Conservation (phyloP, 345 rosid genomes). For the Acer negundo region DNA sequence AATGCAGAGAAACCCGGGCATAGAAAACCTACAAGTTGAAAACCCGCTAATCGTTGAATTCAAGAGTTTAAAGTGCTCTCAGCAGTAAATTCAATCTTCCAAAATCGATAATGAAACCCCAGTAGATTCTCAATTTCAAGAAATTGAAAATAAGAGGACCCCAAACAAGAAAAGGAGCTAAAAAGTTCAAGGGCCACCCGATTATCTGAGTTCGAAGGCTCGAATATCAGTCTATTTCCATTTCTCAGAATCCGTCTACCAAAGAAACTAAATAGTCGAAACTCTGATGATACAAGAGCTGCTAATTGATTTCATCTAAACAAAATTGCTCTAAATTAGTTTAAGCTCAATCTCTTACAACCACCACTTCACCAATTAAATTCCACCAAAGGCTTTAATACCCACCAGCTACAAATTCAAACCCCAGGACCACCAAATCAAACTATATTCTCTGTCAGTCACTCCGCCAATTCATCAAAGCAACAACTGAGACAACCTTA, state of each 20-base stretch:
- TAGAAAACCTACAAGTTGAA: constrained; percentile 2
- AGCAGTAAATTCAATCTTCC: not conserved
- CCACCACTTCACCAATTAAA: not conserved
- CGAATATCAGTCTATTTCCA: constrained; percentile 1
- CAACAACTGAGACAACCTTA: constrained; percentile 24
- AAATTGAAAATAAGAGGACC: constrained; percentile 11
- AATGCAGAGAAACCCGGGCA: not conserved
- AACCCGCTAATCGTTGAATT: not conserved
- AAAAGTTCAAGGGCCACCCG: constrained; percentile 7
- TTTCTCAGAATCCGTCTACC: constrained; percentile 10
- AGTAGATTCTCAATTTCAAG: constrained; percentile 19
- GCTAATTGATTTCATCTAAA: not conserved
- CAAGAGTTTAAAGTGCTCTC: constrained; percentile 1
- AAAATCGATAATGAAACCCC: not conserved
- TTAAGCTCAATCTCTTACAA: not conserved
- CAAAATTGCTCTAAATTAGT: not conserved
- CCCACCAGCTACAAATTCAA: constrained; percentile 4
- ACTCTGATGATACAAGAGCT: not conserved
- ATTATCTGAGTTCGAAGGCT: not conserved
- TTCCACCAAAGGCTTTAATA: constrained; percentile 17
- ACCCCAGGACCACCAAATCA: constrained; percentile 9
- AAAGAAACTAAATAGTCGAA: constrained; percentile 7
- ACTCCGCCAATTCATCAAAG: constrained; percentile 28
- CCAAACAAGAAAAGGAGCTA: not conserved
- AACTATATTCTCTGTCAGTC: constrained; percentile 14